These are phyloP conservation scores for Apodospora peruviana DNA, from an alignment of 495 filamentous ascomycete genomes.

Conservation along the genomic window DNA sequence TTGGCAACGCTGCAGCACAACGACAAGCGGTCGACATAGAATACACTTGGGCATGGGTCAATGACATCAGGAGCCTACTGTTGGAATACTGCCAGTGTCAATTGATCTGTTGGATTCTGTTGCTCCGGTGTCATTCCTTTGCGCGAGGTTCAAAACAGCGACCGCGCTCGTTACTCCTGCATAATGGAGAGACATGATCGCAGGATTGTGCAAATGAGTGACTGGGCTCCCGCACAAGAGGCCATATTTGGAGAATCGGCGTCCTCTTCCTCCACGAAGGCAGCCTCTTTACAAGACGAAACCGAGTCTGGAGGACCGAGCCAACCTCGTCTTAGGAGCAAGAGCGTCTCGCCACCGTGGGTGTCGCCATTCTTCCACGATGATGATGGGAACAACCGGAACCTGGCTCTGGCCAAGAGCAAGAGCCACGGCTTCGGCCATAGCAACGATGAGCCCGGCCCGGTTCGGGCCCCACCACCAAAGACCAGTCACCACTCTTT, in stretches of 20 bases:
- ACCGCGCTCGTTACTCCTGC: no score
- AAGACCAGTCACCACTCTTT: constrained; percentile 23
- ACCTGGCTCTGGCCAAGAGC: constrained; percentile 25
- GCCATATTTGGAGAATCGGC: constrained; percentile 16
- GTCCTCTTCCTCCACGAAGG: background rate
- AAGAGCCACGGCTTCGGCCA: constrained; percentile 23
- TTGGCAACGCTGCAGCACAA: background rate
- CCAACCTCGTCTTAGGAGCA: constrained; percentile 23
- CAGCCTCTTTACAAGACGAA: constrained; percentile 8
- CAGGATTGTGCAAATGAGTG: constrained; percentile 29
- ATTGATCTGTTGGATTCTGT: constrained; percentile 2
- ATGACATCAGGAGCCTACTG: constrained; percentile 2
- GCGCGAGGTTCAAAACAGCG: no score
- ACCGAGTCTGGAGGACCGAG: constrained; percentile 1
- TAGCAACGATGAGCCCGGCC: constrained; percentile 8
- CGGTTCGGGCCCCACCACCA: constrained; percentile 5
- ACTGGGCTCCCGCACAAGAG: constrained; percentile 28
- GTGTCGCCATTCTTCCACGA: constrained; percentile 18
- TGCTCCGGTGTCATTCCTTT: background rate
- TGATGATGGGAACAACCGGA: constrained; percentile 8
- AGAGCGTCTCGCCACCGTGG: constrained; percentile 34
- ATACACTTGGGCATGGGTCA: constrained; percentile 7
- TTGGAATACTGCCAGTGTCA: constrained; percentile 2
- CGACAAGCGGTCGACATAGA: background rate
- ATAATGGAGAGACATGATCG: constrained; percentile 9